A percentile compares a stretch with the other conserved stretches of the same genome.
These are phyloP conservation scores for Globisporangium alternatum DNA, from an alignment of 352 stramenopile species.

Conservation along the genomic window DNA sequence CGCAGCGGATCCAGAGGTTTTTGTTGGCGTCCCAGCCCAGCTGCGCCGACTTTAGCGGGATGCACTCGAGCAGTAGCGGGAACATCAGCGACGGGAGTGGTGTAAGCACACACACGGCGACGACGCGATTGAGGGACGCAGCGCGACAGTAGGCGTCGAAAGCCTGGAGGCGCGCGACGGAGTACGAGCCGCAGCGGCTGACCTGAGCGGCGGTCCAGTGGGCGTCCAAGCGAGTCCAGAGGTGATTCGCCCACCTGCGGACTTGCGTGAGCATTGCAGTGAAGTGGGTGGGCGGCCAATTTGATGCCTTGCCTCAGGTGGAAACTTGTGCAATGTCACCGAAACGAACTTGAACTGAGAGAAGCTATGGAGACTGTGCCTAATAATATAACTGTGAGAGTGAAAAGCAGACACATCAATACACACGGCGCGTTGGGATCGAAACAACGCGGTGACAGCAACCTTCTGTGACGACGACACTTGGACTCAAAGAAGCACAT, in stretches of 20 bases:
- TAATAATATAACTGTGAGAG: no score
- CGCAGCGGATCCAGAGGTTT: conserved; percentile 22
- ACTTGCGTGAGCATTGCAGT: neutral
- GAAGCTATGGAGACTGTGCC: no score
- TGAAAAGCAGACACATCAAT: no score
- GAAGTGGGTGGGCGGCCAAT: no score
- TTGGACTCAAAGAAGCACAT: no score
- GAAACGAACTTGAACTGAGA: no score
- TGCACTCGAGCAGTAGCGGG: conserved; percentile 23
- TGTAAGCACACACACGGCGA: conserved; percentile 9
- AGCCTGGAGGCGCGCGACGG: conserved; percentile 6
- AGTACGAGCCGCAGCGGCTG: conserved; percentile 15
- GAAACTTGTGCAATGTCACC: no score
- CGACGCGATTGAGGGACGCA: neutral
- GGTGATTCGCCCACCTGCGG: no score
- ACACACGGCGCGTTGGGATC: no score
- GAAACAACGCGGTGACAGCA: no score
- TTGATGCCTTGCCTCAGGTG: no score
- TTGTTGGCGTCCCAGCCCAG: conserved; percentile 24
- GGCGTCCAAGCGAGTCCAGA: neutral
- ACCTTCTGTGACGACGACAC: no score
- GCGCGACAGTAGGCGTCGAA: conserved; percentile 8
- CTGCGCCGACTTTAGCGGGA: conserved; percentile 16
- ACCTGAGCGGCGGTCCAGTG: conserved; percentile 3
- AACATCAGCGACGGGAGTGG: conserved; percentile 20